These are phyloP conservation scores for Lentinula lateritia DNA, from an alignment of 768 basidiomycete genomes.

Conservation along the genomic window DNA sequence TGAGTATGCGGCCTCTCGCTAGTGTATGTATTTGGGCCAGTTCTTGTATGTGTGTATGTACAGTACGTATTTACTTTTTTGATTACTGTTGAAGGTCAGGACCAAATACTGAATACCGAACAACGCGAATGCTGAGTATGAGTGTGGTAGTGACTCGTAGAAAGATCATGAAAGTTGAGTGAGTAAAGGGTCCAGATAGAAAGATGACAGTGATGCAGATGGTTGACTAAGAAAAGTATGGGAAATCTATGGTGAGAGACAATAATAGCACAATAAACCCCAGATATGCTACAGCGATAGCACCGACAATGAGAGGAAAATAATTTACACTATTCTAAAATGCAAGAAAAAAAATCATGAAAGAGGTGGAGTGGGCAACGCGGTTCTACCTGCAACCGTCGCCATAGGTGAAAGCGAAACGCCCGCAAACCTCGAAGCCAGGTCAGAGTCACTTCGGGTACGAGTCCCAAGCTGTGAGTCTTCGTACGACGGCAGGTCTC, in stretches of 20 bases:
- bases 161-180: not conserved
- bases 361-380: not conserved
- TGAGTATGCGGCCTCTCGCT: not conserved
- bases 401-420: not conserved
- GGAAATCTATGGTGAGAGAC: not conserved
- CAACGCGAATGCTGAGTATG: not conserved
- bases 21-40: no score
- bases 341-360: not conserved
- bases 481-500: slow-evolving; percentile 83
- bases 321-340: not conserved
- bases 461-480: slow-evolving; percentile 35
- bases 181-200: not conserved
- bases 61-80: not conserved
- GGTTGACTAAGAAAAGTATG: no score
- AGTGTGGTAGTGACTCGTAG: not conserved
- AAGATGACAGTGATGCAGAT: no score
- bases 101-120: not conserved
- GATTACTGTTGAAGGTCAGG: not conserved
- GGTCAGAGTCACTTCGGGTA: not conserved
- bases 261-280: not conserved
- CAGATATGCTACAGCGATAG: not conserved
- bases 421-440: not conserved
- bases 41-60: not conserved
- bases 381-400: not conserved
- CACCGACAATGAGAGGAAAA: not conserved